A percentile compares a stretch with the other conserved stretches of the same genome.
phyloP scores from a whole-genome alignment of 139 green algal species.

The Chlamydomonas sphaeroides region DNA sequence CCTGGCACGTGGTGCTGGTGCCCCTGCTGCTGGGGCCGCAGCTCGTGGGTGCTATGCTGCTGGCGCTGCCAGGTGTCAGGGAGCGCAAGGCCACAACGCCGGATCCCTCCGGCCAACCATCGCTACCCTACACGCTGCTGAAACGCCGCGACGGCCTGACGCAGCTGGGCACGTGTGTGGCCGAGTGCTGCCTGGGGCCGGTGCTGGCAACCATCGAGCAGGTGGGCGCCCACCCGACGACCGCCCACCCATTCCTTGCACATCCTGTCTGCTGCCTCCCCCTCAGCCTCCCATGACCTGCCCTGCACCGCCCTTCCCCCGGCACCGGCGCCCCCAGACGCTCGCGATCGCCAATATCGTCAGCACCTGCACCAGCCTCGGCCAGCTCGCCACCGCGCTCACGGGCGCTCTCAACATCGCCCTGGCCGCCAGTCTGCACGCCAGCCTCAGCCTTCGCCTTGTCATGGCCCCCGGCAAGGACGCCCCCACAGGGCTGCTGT shows the following conservation, averaged over 20 bases:
- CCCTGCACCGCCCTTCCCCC: too few species aligned
- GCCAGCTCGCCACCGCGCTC: constrained; percentile 3
- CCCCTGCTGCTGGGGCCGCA: background rate
- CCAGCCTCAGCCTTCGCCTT: background rate
- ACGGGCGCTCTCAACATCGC: background rate
- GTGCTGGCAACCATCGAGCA: background rate
- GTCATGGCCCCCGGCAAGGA: background rate
- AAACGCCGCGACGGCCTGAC: background rate
- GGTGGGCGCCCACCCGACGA: background rate
- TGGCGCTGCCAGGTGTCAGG: background rate
- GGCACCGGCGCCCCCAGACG: too few species aligned
- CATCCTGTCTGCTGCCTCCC: too few species aligned
- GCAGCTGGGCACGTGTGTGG: background rate
- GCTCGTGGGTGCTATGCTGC: background rate
- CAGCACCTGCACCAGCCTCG: background rate
- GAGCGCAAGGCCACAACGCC: too few species aligned
- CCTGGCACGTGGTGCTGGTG: constrained; percentile 19
- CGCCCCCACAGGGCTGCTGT: background rate
- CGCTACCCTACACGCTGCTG: background rate
- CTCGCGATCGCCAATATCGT: too few species aligned
- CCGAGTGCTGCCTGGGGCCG: constrained; percentile 20
- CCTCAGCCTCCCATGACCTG: too few species aligned
- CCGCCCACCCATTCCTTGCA: background rate
- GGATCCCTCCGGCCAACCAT: background rate
- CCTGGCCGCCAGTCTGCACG: background rate